Evolutionary conservation across 2,329 filamentous ascomycete species (phyloP).

Genomic region (Ophiosphaerella korrae): DNA sequence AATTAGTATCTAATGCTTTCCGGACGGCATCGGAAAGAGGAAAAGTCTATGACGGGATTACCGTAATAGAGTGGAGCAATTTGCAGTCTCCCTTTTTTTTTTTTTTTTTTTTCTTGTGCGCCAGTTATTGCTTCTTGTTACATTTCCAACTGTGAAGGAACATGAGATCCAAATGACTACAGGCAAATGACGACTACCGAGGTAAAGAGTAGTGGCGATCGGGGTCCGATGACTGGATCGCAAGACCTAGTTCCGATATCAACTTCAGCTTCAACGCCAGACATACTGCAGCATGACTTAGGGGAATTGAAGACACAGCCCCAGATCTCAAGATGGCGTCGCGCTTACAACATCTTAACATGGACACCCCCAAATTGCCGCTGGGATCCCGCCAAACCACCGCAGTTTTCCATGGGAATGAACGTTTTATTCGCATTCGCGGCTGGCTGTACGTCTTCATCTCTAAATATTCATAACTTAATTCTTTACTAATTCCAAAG

Average conservation of each 20-base stretch:
- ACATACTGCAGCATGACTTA: background rate
- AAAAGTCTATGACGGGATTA: constrained; percentile 4
- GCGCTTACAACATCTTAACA: constrained; percentile 45
- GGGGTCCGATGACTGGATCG: too few relatives aligned
- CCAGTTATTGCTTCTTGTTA: background rate
- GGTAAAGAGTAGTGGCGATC: too few relatives aligned
- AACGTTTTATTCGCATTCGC: constrained; percentile 74
- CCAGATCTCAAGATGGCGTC: constrained; percentile 24
- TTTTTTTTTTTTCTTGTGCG: background rate
- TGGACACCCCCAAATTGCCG: constrained; percentile 71
- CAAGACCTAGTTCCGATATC: too few relatives aligned
- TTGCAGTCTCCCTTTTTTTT: background rate
- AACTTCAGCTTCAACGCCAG: too few relatives aligned
- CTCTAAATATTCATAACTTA: background rate
- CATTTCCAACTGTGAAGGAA: too few relatives aligned
- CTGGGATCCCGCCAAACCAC: constrained; percentile 69
- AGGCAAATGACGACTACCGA: too few relatives aligned
- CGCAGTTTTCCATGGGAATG: constrained; percentile 68
- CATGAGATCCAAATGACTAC: too few relatives aligned
- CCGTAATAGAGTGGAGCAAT: background rate
- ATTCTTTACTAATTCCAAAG: background rate
- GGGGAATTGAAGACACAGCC: background rate
- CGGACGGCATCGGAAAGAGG: constrained; percentile 1
- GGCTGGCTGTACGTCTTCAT: constrained; percentile 59
- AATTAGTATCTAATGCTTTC: background rate